These are phyloP conservation scores for Kockiozyma suomiensis DNA, from an alignment of 805 yeast species.

Conservation along the genomic window DNA sequence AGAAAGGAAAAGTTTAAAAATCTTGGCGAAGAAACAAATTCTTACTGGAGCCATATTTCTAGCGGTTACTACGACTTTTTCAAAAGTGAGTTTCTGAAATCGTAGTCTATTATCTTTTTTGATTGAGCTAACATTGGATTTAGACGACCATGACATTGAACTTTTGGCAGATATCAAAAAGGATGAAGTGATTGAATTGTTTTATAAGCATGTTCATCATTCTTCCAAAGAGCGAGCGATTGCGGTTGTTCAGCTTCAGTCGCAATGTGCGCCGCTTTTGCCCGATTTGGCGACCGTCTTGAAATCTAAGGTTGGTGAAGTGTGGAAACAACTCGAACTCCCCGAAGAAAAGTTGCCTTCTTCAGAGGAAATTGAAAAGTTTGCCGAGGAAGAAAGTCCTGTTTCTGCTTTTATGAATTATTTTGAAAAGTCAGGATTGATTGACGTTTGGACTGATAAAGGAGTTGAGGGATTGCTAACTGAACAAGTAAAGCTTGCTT, in stretches of 20 bases:
- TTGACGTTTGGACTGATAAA: slow-evolving; percentile 13
- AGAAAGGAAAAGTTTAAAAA: slow-evolving; percentile 75
- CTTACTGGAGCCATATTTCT: slow-evolving; percentile 68
- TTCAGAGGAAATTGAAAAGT: slow-evolving; percentile 5
- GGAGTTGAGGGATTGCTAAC: slow-evolving; percentile 16
- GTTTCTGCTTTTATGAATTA: slow-evolving; percentile 10
- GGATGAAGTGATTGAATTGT: slow-evolving; percentile 60
- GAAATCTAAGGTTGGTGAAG: slow-evolving; percentile 16
- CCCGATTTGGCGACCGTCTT: slow-evolving; percentile 14
- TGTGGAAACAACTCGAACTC: slow-evolving; percentile 22
- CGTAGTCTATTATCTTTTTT: background rate
- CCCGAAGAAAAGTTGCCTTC: slow-evolving; percentile 13
- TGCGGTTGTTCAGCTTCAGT: slow-evolving; percentile 64
- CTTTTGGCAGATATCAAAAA: slow-evolving; percentile 57
- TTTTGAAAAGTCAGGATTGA: slow-evolving; percentile 6
- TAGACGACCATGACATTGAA: slow-evolving; percentile 58
- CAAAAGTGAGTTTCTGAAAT: slow-evolving; percentile 13
- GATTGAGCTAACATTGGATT: background rate
- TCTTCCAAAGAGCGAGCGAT: slow-evolving; percentile 45
- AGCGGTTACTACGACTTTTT: slow-evolving; percentile 80
- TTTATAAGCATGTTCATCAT: slow-evolving; percentile 50
- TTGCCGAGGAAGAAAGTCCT: background rate
- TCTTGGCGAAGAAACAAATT: slow-evolving; percentile 69
- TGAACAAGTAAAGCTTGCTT: slow-evolving; percentile 34
- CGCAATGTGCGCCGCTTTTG: slow-evolving; percentile 47